phyloP scores from a whole-genome alignment of 2,329 filamentous ascomycete species.

The Hypoxylon rubiginosum region DNA sequence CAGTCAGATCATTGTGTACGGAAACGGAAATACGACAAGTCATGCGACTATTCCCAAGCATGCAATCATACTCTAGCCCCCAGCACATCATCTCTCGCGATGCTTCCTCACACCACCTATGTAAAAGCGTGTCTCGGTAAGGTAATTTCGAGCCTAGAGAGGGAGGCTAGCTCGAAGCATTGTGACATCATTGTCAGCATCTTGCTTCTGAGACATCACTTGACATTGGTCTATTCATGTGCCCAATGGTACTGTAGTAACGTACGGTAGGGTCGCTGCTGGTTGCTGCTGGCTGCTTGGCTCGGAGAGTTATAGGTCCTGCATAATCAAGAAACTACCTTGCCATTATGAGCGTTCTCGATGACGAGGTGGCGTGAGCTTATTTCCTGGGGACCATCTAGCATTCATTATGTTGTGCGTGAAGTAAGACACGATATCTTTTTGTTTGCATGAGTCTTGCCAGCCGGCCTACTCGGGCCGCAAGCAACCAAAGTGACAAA shows the following conservation, averaged over 20 bases:
- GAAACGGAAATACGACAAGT: conserved; percentile 1
- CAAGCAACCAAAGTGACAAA: neutral
- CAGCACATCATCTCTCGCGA: conserved; percentile 7
- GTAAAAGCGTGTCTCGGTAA: conserved; percentile 8
- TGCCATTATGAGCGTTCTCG: neutral
- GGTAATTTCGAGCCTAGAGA: neutral
- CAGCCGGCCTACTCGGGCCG: conserved; percentile 1
- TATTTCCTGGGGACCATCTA: neutral
- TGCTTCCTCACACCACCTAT: conserved; percentile 4
- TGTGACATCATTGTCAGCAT: conserved; percentile 33
- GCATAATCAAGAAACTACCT: conserved; percentile 8
- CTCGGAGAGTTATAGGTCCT: conserved; percentile 9
- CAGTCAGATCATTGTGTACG: neutral
- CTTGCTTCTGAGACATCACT: neutral
- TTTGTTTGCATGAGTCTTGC: neutral
- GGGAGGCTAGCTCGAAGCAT: conserved; percentile 16
- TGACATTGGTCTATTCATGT: conserved; percentile 9
- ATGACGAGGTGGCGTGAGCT: conserved; percentile 15
- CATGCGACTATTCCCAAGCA: conserved; percentile 20
- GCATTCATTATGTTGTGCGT: conserved; percentile 2
- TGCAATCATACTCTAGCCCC: conserved; percentile 13
- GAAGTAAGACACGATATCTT: conserved; percentile 1
- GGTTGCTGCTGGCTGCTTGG: conserved; percentile 8
- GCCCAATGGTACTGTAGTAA: conserved; percentile 15
- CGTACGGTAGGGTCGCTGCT: conserved; percentile 3